Conservation (phyloP, 306 rosid species). For the Vachellia pachyceras region DNA sequence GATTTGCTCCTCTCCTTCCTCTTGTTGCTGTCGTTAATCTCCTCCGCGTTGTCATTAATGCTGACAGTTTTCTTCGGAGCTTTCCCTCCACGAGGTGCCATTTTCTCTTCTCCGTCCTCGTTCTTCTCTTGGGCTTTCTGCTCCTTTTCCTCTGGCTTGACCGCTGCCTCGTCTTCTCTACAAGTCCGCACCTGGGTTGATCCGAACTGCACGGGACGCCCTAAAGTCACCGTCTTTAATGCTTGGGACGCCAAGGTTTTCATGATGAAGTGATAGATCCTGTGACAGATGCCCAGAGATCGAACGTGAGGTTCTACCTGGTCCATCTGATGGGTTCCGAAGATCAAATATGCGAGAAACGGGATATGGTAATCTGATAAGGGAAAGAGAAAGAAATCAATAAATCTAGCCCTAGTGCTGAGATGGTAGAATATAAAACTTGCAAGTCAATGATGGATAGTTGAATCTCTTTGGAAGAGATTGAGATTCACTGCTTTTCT, state of each 20-base stretch:
- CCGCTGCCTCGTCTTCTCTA: slow-evolving; percentile 3
- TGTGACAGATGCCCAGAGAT: slow-evolving; percentile 53
- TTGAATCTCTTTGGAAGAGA: background rate
- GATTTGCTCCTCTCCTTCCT: slow-evolving; percentile 44
- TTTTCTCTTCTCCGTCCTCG: slow-evolving; percentile 16
- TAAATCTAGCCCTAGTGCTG: background rate
- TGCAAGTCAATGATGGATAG: slow-evolving; percentile 45
- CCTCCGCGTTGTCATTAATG: slow-evolving; percentile 60
- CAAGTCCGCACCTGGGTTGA: slow-evolving; percentile 17
- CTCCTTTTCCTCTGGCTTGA: slow-evolving; percentile 1
- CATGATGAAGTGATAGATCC: slow-evolving; percentile 55
- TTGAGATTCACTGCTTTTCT: slow-evolving; percentile 45
- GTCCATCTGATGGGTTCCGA: slow-evolving; percentile 50
- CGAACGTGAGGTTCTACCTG: slow-evolving; percentile 38
- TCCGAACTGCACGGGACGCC: slow-evolving; percentile 27
- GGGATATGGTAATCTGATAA: background rate
- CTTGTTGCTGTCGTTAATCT: slow-evolving; percentile 46
- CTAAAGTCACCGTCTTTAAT: slow-evolving; percentile 51
- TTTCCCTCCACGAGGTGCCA: slow-evolving; percentile 3
- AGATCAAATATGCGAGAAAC: background rate
- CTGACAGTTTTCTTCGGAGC: slow-evolving; percentile 63
- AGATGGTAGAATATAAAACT: slow-evolving; percentile 26
- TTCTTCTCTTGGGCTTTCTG: background rate
- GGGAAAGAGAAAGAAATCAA: background rate
- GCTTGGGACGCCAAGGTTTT: slow-evolving; percentile 50